Evolutionary conservation across 1,284 basidiomycete species (phyloP).

Genomic region (Tilletia caries): DNA sequence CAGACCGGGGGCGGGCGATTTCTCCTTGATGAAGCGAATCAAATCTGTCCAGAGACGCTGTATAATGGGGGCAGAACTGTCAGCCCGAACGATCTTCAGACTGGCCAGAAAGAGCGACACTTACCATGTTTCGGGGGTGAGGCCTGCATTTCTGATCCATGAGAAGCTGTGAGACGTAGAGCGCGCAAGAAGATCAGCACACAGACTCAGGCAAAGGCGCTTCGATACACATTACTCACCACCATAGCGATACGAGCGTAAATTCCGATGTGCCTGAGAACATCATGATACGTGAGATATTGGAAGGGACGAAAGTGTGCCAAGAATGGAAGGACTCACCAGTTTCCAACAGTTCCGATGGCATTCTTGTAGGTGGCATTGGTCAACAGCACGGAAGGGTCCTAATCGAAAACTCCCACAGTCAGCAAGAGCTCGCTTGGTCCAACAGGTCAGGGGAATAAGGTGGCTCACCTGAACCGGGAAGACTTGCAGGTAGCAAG

Average conservation of each 20-base stretch:
- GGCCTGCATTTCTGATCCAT: slow-evolving; percentile 62
- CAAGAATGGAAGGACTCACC: slow-evolving; percentile 55
- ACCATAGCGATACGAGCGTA: slow-evolving; percentile 62
- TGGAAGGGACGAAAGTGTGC: slow-evolving; percentile 53
- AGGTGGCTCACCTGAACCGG: slow-evolving; percentile 56
- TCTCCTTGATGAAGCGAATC: slow-evolving; percentile 63
- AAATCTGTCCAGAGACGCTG: slow-evolving; percentile 65
- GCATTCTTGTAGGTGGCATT: slow-evolving; percentile 62
- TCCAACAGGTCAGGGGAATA: background rate
- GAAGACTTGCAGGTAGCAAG: slow-evolving; percentile 67
- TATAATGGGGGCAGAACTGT: background rate
- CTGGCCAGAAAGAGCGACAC: background rate
- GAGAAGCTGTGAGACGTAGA: slow-evolving; percentile 58
- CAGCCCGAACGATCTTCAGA: background rate
- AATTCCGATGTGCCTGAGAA: slow-evolving; percentile 45
- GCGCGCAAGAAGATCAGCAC: no score
- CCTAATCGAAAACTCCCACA: slow-evolving; percentile 25
- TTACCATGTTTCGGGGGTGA: slow-evolving; percentile 59
- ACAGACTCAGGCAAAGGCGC: background rate
- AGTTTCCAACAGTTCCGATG: slow-evolving; percentile 49
- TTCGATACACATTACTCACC: background rate
- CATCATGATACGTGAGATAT: background rate
- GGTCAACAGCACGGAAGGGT: slow-evolving; percentile 63
- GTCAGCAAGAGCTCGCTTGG: background rate
- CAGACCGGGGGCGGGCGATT: slow-evolving; percentile 61